Base-by-base conservation (phyloP, 495 filamentous ascomycete genomes). In the Astrocystis sublimbata region DNA sequence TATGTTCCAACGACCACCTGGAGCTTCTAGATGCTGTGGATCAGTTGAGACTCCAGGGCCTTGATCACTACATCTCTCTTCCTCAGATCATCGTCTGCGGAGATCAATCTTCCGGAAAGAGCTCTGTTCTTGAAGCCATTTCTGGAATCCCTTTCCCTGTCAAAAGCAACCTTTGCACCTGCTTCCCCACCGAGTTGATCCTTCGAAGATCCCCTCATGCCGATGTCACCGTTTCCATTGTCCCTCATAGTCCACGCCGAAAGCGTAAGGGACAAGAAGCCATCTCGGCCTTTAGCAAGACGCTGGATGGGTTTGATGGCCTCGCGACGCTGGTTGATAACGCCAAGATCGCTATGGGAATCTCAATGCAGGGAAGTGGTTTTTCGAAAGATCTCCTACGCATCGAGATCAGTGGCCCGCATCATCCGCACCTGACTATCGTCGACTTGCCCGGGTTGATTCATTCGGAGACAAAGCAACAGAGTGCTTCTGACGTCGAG, bases 51-150 rank as follows among this genome's bases (percentile, higher is more conserved):
- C 73, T 73, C 15, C 64, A 75, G 52, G 83, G 85, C 12, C 77
- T 88, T 31, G 81, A 77, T 62, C 74, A 79, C 46, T 79, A 83
- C 61, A 68, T 89, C n/a, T 76, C 78, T 23, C 73, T 86, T 1
- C 86, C 88, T 4, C 83, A 88, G 65, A 74, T 89, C 15, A 79
- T 88, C 26, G 86, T 90, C 1, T 87, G 81, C 58, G 86, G 87
- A 0, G 81, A 88, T 71, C 83, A 88, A 59, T 87, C 82, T 1
- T 78, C 79, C 23, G 86, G 86, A 2, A 89, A 88, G 65, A 87
- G 83, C 68, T 89, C 88, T 2, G 87, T 90, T 3, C 78, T 90
- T 0, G 86, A 89, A 61, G 87, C 86, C 10, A 83, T 91, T 28
- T 85, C 85, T 4, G 81, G 84, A 24, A 77, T 90, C 6, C 73